Base-by-base conservation (phyloP, 768 basidiomycete genomes). In the Boletus subparvulus region DNA sequence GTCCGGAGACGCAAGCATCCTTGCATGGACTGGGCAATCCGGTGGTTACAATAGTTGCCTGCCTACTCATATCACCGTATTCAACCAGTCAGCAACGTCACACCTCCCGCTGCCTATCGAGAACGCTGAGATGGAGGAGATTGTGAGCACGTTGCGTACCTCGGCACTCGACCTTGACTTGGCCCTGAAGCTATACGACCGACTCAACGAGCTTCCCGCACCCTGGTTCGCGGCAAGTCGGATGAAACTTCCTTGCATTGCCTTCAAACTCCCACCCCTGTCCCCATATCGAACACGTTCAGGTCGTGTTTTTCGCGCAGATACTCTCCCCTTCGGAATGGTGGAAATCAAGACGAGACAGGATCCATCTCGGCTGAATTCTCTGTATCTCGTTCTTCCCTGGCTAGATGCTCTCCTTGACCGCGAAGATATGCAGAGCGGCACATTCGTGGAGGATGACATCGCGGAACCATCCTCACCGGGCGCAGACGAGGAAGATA, bases 11-110 rank as follows among this genome's bases (percentile, higher is more conserved):
- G n/a, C 11, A n/a, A 49, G 47, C 10, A 39, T 58, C 26, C 57
- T 58, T 3, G 54, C 54, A 46, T 55, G 57, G 57, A 55, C 17
- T 7, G 58, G 58, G 26, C 21, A 46, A n/a, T 44, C 58, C 0
- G 44, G 44, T n/a, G 28, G 19, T 8, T 50, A 44, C 37, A 59
- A 59, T 26, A 57, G 45, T 11, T 57, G 50, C 24, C 39, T 57
- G 7, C 56, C 56, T 16, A 24, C 36, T 40, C 32, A 16, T 33
- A 53, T 57, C 24, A 16, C 32, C 3, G 54, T 36, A 8, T 55
- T 35, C 33, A 26, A 14, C 17, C 39, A 14, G 2, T 19, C 19
- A 5, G 37, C 50, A 11, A 36, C 37, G 4, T 10, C 45, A 17
- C 24, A 37, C 35, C 13, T 56, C 11, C 50, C 44, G 1, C 41